phyloP scores from a whole-genome alignment of 1,284 basidiomycete genomes.

The Earliella scabrosa region DNA sequence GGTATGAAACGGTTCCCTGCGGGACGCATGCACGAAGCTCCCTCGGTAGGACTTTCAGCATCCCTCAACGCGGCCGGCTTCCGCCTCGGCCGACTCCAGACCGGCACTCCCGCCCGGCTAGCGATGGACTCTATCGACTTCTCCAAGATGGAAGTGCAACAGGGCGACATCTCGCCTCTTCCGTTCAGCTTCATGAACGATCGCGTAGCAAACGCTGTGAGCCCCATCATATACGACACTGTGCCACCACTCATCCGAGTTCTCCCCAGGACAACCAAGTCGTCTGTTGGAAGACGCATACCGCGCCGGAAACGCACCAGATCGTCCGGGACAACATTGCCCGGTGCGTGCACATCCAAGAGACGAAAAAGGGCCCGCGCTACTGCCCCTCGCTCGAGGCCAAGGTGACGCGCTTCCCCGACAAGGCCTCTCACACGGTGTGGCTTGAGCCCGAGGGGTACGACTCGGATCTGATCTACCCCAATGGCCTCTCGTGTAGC shows the following conservation, averaged over 20 bases:
- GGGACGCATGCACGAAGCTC: slow-evolving; percentile 79
- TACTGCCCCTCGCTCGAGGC: slow-evolving; percentile 92
- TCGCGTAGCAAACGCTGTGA: slow-evolving; percentile 45
- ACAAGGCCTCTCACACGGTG: slow-evolving; percentile 74
- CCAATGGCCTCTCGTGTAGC: slow-evolving; percentile 88
- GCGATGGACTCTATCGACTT: slow-evolving; percentile 76
- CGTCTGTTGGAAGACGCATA: slow-evolving; percentile 74
- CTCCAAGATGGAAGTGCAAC: slow-evolving; percentile 56
- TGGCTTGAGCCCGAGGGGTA: slow-evolving; percentile 95
- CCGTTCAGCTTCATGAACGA: slow-evolving; percentile 60
- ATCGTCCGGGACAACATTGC: slow-evolving; percentile 78
- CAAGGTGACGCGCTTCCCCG: slow-evolving; percentile 80
- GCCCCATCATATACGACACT: slow-evolving; percentile 7
- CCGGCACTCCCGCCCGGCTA: slow-evolving; percentile 87
- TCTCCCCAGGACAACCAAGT: slow-evolving; percentile 67
- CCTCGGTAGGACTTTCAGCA: slow-evolving; percentile 75
- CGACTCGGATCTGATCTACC: slow-evolving; percentile 86
- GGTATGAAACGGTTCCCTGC: slow-evolving; percentile 81
- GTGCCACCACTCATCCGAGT: not conserved
- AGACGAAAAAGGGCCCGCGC: slow-evolving; percentile 86
- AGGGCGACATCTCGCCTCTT: slow-evolving; percentile 60
- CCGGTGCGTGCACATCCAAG: slow-evolving; percentile 82
- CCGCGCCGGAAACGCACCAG: slow-evolving; percentile 74
- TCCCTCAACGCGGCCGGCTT: slow-evolving; percentile 81
- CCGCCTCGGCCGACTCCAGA: slow-evolving; percentile 82